Evolutionary conservation across 2,329 filamentous ascomycete species (phyloP), one percentile per base, ranked within the genome.

Genomic region (Nemania sp.): DNA sequence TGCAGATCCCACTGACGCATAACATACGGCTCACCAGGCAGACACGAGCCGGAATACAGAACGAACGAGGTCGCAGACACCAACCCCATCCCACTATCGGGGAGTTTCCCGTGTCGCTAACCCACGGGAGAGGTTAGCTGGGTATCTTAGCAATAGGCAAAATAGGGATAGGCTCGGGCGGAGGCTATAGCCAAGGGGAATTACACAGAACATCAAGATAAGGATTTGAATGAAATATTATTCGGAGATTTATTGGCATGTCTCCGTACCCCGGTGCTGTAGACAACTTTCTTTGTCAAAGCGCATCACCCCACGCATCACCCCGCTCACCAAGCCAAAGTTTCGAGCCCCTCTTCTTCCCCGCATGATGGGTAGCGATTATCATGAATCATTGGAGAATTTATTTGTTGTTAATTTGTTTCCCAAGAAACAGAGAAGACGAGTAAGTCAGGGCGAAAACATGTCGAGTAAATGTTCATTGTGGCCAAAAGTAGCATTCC

Each of bases 1-100:
- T 66, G 64, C 67, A 69, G 59, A 57, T 60, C 55, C 11, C 49
- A 60, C 58, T 56, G 54, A 64, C 52, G 47, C 59, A 64, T 27
- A 58, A 35, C n/a, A 27, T 27, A 45, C 41, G 41, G 49, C 41
- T 56, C 11, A 13, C 45, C 11, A 35, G 51, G 22, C 26, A 55
- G 32, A 29, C n/a, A 3, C 10, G 27, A 49, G 32, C 49, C 24
- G 55, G 32, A 29, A n/a, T 15, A 35, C n/a, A n/a, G n/a, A n/a
- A n/a, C 29, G 15, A 27, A 51, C 49, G 24, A 27, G 32, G 10
- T 26, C 26, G 13, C 8, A 45, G 43, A 53, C 20, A 38, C 18
- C 22, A n/a, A 55, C 20, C 3, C 52, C 26, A 29, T 43, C 3
- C 52, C 26, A 29, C 35, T 47, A 27, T 29, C n/a, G 22, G 32